Base-by-base conservation (phyloP, 148 eudicot genomes). In the Limonium bicolor region DNA sequence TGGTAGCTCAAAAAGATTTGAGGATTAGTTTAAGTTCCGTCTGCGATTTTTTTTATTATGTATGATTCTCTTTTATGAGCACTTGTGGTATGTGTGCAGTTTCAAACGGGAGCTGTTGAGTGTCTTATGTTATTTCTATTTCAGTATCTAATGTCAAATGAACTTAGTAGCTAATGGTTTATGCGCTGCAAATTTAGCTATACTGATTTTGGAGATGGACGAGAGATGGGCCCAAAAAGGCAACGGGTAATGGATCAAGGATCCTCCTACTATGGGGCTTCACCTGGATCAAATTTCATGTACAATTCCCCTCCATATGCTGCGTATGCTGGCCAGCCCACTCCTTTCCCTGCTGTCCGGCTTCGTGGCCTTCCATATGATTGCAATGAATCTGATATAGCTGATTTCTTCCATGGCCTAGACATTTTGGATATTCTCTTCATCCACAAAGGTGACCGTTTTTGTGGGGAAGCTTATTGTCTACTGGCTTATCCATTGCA, bases 221-320 rank as follows among this genome's bases (percentile, higher is more conserved):
- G 74, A 82, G 86, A 72, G 86, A 74, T 81, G 67, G 86, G 95
- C 80, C 80, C 95, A 81, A 86, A 86, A 92, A 74, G 95, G 75
- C 82, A 75, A 77, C 74, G 95, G 77, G 69, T 85, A 92, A 85
- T 75, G 83, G 95, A 86, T 70, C 95, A 65, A 77, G 74, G 77
- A 80, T 83, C 76, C 81, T 80, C 95, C 81, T 81, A 80, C 83
- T 92, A 86, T 86, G 74, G 75, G 67, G 76, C 71, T 67, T 78
- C 73, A 36, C 76, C 49, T 53, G n/a, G n/a, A n/a, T n/a, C n/a
- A n/a, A n/a, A n/a, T n/a, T 71, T 34, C 74, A 46, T 48, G 76
- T 63, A 28, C 51, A 66, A 5, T 72, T 70, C 20, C 61, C 58
- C 47, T 73, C 60, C 30, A 68, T 70, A 26, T 47, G 74, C 53